Evolutionary conservation across 148 eudicot species (phyloP).

Genomic region (Gaultheria prostrata): DNA sequence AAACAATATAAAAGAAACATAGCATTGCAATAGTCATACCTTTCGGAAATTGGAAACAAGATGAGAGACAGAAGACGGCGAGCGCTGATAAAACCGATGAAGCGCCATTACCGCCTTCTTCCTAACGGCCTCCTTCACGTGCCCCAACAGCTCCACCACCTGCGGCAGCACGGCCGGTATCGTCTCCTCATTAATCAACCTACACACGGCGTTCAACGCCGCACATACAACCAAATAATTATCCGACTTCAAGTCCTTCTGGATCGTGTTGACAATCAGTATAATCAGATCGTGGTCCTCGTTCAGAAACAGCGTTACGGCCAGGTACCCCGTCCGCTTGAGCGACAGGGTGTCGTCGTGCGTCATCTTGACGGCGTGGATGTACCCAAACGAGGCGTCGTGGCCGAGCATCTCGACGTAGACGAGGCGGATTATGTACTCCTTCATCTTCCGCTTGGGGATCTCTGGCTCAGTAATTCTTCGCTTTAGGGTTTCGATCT

Average conservation of each 20-base stretch:
- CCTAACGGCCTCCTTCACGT: conserved; percentile 84
- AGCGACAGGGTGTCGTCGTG: conserved; percentile 60
- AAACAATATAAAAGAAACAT: background rate
- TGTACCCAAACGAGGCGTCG: conserved; percentile 85
- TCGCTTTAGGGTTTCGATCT: conserved; percentile 71
- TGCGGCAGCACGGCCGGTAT: conserved; percentile 90
- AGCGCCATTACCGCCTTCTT: conserved; percentile 99
- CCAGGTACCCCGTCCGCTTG: conserved; percentile 88
- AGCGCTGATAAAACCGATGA: conserved; percentile 80
- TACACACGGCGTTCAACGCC: conserved; percentile 87
- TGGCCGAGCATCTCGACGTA: conserved; percentile 95
- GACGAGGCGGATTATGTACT: conserved; percentile 71
- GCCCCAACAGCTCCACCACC: conserved; percentile 82
- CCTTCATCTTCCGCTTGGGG: conserved; percentile 85
- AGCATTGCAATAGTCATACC: conserved; percentile 29
- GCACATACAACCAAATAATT: conserved; percentile 87
- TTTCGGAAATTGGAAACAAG: conserved; percentile 77
- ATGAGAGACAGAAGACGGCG: conserved; percentile 75
- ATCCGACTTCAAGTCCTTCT: conserved; percentile 93
- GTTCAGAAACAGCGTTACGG: conserved; percentile 77
- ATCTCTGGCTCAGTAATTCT: conserved; percentile 64
- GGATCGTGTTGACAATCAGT: conserved; percentile 90
- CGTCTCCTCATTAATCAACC: conserved; percentile 92
- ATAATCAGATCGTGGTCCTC: conserved; percentile 96
- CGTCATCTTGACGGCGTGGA: conserved; percentile 94